These are phyloP conservation scores for Crithidia fasciculata DNA, from an alignment of 208 protist species.

Conservation along the genomic window DNA sequence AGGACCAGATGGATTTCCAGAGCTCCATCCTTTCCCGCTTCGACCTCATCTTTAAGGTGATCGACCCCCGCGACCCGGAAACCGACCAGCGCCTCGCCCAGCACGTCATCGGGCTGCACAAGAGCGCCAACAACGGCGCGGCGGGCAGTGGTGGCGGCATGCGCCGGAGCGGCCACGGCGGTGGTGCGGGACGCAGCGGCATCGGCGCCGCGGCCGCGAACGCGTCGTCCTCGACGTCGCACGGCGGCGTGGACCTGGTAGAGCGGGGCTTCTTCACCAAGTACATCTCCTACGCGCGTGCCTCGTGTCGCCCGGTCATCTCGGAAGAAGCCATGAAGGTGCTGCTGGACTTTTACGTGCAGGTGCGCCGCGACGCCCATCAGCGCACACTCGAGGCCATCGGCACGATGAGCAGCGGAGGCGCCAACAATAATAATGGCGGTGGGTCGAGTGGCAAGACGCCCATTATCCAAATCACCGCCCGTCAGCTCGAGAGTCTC, in stretches of 20 bases:
- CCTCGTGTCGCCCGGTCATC: constrained; percentile 92
- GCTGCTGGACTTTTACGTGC: constrained; percentile 97
- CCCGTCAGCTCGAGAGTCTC: constrained; percentile 95
- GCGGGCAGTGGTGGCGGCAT: constrained; percentile 3
- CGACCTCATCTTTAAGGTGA: constrained; percentile 99
- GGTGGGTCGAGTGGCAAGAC: constrained; percentile 38
- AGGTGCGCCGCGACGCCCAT: constrained; percentile 88
- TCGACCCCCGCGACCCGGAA: constrained; percentile 96
- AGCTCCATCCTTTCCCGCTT: constrained; percentile 99
- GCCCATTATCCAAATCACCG: constrained; percentile 95
- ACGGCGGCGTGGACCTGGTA: constrained; percentile 32
- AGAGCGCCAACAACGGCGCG: constrained; percentile 64
- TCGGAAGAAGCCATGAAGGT: constrained; percentile 91
- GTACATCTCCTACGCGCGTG: constrained; percentile 94
- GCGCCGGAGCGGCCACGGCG: constrained; percentile 22
- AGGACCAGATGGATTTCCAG: constrained; percentile 96
- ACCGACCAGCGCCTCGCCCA: constrained; percentile 93
- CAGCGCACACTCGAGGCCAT: constrained; percentile 75
- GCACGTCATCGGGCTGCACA: constrained; percentile 98
- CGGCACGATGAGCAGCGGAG: constrained; percentile 8
- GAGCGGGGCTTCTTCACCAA: constrained; percentile 93
- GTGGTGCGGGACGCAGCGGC: constrained; percentile 23
- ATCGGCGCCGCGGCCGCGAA: constrained; percentile 55
- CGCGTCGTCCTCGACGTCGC: constrained; percentile 29
- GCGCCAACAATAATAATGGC: constrained; percentile 22